Base-by-base conservation (phyloP, 306 rosid genomes). In the Medicago truncatula region DNA sequence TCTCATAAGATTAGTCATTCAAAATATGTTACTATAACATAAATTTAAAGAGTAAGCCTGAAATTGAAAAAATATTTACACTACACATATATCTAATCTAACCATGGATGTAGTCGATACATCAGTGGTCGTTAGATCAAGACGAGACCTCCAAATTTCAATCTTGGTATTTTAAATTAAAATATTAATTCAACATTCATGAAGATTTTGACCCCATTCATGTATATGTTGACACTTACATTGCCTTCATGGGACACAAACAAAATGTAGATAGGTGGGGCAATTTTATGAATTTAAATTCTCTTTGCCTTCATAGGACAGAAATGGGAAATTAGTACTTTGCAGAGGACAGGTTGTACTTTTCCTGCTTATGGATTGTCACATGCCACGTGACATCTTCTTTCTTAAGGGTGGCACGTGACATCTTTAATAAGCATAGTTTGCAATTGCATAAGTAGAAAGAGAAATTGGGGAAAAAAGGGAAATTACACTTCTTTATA, bases 351-450 rank as follows among this genome's bases (percentile, higher is more conserved):
- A 76, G 10, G 34, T 71, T 43, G 72, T 71, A 72, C 79, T 62
- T 62, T n/a, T 20, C 15, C 0, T 28, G 1, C 8, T 28, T 61
- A 59, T 58, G 20, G 18, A 49, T 63, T 67, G 46, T 13, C 76
- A 74, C 80, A 47, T 66, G 70, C n/a, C 79, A 80, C 71, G 67
- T 74, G 70, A 60, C 40, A 40, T 67, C 21, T 67, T 70, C 9
- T 23, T 28, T 28, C 31, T 28, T 28, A 28, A 28, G 31, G 4
- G 4, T 28, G 38, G 1, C 4, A 34, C 38, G 38, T 34, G 38
- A 34, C 38, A 34, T 34, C 15, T 67, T 70, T n/a, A 31, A n/a
- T n/a, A 50, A n/a, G 31, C 16, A 4, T 28, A 15, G 46, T 70
- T 28, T 58, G 20, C 3, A 25, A 25, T 25, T 25, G 28, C 11